Base-by-base conservation (phyloP, 1,139 yeast genomes). In the Nakaseomyces nivariensis region DNA sequence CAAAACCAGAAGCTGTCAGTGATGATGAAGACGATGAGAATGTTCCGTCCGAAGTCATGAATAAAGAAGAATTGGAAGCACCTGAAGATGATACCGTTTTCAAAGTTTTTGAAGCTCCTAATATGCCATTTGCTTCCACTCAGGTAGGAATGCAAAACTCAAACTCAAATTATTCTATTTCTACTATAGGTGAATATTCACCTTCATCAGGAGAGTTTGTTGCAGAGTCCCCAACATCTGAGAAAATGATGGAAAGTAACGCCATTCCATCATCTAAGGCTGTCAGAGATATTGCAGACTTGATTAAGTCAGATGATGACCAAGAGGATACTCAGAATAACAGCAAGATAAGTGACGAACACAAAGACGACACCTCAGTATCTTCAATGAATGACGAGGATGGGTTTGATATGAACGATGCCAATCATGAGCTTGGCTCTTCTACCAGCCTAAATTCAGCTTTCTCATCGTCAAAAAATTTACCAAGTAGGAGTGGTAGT, bases 191-290 rank as follows among this genome's bases (percentile, higher is more conserved):
- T 1, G 73, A 72, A 25, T 72, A 67, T 55, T 71, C 74, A 1
- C 75, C 75, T 13, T 68, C 72, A 10, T 69, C 73, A 1, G 68
- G 73, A 1, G 74, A 71, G 48, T 63, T 68, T 57, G 62, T 67
- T 1, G 62, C 58, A 47, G 68, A 64, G 31, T 64, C 67, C 4
- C 67, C 67, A 10, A 58, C 56, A 9, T 52, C 54, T 29, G 52
- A 52, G 31, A 46, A 40, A 11, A 40, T 40, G n/a, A 44, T 46
- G 1, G 53, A 48, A 10, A 40, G 44, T 4, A 49, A 50, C 8
- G 50, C 48, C 5, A 56, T 65, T 9, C 69, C 68, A 34, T 56
- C 62, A 3, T 58, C 64, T 6, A 58, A 58, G 43, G 66, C 67
- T n/a, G 57, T 64, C 11, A 60, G 60, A 48, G 64, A 63, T 52